Evolutionary conservation across 2,329 filamentous ascomycete species (phyloP).

Genomic region (Orbilia quercus): DNA sequence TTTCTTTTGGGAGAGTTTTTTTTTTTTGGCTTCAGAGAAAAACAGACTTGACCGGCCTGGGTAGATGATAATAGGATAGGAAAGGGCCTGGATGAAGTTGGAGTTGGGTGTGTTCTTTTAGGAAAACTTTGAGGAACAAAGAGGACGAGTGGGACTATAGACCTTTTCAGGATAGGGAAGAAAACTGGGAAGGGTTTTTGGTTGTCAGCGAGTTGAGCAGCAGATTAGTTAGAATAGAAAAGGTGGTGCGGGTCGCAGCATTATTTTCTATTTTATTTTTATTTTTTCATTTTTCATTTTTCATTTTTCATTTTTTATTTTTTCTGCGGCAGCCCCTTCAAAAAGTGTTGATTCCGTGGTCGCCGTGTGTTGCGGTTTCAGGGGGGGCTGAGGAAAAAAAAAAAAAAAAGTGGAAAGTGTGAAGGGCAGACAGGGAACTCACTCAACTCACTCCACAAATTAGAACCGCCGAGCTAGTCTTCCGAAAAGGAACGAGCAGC

Average conservation of each 20-base stretch:
- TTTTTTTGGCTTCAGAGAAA: too few relatives aligned
- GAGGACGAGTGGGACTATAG: slow-evolving; percentile 3
- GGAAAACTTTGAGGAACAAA: slow-evolving; percentile 16
- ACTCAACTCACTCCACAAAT: too few relatives aligned
- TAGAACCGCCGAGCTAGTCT: neutral
- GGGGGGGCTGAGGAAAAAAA: neutral
- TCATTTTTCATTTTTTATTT: slow-evolving; percentile 10
- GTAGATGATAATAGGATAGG: slow-evolving; percentile 15
- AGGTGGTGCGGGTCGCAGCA: neutral
- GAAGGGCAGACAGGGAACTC: neutral
- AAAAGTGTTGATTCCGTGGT: neutral
- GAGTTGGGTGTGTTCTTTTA: slow-evolving; percentile 30
- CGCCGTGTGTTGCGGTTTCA: neutral
- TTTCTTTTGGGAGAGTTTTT: too few relatives aligned
- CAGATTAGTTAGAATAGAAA: neutral
- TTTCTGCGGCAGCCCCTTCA: too few relatives aligned
- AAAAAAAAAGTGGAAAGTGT: slow-evolving; percentile 4
- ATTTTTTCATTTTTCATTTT: neutral
- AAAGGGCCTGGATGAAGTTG: slow-evolving; percentile 11
- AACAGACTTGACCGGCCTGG: slow-evolving; percentile 24
- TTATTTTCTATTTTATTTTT: slow-evolving; percentile 1
- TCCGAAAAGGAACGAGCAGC: neutral
- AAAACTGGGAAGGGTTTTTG: slow-evolving; percentile 11
- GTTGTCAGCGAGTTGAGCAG: neutral
- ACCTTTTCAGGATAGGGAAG: slow-evolving; percentile 19